Evolutionary conservation across 2,329 filamentous ascomycete genomes (phyloP).

Genomic region (Colletotrichum melonis): DNA sequence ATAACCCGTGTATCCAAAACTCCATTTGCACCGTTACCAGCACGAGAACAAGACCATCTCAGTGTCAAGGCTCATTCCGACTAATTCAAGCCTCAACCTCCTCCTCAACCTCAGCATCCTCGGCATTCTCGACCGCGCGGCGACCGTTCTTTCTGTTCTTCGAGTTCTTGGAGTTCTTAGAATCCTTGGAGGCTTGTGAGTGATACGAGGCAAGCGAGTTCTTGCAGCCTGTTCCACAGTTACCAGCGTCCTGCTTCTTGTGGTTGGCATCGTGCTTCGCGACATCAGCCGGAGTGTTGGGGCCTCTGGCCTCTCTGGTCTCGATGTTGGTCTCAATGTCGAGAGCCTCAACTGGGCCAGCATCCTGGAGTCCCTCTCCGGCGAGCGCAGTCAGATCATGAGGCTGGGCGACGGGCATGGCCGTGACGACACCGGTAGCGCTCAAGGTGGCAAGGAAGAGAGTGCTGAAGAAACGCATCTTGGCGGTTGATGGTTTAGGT

Average conservation of each 20-base stretch:
- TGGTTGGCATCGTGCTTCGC: constrained; percentile 20
- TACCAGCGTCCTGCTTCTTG: background rate
- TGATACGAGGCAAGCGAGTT: background rate
- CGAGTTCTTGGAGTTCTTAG: background rate
- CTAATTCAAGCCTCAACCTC: background rate
- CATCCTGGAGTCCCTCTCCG: background rate
- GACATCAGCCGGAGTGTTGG: background rate
- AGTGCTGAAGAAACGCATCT: constrained; percentile 14
- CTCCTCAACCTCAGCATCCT: background rate
- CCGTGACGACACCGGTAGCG: background rate
- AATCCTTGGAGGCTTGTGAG: constrained; percentile 17
- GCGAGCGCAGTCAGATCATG: background rate
- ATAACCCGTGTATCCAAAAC: background rate
- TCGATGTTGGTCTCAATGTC: background rate
- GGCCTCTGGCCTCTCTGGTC: constrained; percentile 7
- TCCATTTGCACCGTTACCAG: background rate
- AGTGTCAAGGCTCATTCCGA: background rate
- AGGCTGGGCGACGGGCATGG: background rate
- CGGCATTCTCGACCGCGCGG: background rate
- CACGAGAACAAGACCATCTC: background rate
- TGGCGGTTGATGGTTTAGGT: background rate
- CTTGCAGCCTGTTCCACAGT: constrained; percentile 2
- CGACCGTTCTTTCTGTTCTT: background rate
- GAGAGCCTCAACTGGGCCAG: background rate
- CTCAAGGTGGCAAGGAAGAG: background rate